These are phyloP conservation scores for Phylloboletellus chloephorus DNA, from an alignment of 1,284 basidiomycete species.

Conservation along the genomic window DNA sequence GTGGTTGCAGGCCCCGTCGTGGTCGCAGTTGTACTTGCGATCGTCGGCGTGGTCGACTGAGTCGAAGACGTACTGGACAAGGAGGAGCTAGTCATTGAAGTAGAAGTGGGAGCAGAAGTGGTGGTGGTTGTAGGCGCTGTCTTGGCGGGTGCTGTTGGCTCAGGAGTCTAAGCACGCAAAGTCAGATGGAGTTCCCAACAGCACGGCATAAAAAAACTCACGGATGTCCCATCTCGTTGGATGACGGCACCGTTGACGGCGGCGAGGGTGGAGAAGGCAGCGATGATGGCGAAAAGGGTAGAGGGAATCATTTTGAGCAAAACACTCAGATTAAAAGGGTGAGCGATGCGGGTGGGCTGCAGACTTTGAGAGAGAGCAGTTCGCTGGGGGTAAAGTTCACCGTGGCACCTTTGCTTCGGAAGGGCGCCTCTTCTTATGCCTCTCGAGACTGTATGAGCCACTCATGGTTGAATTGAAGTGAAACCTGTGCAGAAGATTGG, in stretches of 20 bases:
- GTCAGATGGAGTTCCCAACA: neutral
- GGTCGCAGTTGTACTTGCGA: neutral
- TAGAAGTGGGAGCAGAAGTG: neutral
- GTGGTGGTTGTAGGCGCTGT: neutral
- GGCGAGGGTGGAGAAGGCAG: conserved; percentile 14
- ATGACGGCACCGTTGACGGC: conserved; percentile 14
- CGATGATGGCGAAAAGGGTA: conserved; percentile 9
- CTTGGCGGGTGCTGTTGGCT: conserved; percentile 3
- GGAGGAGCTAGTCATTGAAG: neutral
- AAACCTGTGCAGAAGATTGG: no score
- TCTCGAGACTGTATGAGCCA: conserved; percentile 14
- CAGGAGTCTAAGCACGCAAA: conserved; percentile 6
- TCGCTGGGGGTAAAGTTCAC: neutral
- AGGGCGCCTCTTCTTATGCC: conserved; percentile 16
- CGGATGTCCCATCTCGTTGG: conserved; percentile 16
- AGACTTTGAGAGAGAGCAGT: neutral
- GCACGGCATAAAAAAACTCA: neutral
- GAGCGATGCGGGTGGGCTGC: no score
- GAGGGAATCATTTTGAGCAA: conserved; percentile 16
- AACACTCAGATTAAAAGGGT: neutral
- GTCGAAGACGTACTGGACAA: neutral
- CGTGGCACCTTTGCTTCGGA: neutral
- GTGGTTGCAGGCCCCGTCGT: neutral
- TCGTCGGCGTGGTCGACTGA: neutral
- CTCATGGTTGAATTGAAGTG: conserved; percentile 1